These are phyloP conservation scores for Musa itinerans DNA, from an alignment of 176 grass and related monocot genomes.

Conservation along the genomic window DNA sequence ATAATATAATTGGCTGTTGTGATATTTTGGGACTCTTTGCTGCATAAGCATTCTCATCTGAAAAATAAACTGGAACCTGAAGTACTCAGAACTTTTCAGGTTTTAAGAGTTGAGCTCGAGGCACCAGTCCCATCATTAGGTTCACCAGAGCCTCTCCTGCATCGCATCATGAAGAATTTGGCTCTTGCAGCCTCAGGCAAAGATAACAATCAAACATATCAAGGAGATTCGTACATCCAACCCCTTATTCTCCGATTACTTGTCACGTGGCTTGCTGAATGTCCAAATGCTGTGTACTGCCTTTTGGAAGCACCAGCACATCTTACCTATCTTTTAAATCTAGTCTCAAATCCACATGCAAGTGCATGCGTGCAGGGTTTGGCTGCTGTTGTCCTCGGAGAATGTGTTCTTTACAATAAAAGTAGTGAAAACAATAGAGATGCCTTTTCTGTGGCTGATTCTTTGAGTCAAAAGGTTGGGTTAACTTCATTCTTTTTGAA, in stretches of 20 bases:
- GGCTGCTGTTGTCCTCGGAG: constrained; percentile 78
- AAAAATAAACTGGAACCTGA: constrained; percentile 6
- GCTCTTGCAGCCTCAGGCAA: constrained; percentile 56
- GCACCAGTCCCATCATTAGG: constrained; percentile 61
- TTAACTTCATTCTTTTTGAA: constrained; percentile 66
- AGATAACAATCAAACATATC: constrained; percentile 43
- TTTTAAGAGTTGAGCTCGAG: constrained; percentile 74
- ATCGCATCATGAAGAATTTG: constrained; percentile 72
- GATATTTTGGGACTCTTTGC: background rate
- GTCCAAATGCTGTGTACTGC: constrained; percentile 77
- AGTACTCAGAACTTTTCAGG: constrained; percentile 38
- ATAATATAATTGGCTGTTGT: background rate
- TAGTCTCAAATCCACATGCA: constrained; percentile 58
- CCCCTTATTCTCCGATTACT: constrained; percentile 77
- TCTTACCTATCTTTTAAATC: constrained; percentile 75
- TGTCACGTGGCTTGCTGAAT: constrained; percentile 68
- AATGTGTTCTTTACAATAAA: constrained; percentile 76
- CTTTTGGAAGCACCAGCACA: constrained; percentile 63
- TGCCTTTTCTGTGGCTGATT: constrained; percentile 73
- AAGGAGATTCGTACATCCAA: constrained; percentile 47
- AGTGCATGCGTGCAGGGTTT: constrained; percentile 62
- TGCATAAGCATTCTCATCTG: constrained; percentile 3
- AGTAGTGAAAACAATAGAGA: constrained; percentile 60
- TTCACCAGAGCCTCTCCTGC: constrained; percentile 58
- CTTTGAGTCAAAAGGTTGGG: constrained; percentile 83